Evolutionary conservation across 352 stramenopile genomes (phyloP).

Genomic region (Pythium sukuiense): DNA sequence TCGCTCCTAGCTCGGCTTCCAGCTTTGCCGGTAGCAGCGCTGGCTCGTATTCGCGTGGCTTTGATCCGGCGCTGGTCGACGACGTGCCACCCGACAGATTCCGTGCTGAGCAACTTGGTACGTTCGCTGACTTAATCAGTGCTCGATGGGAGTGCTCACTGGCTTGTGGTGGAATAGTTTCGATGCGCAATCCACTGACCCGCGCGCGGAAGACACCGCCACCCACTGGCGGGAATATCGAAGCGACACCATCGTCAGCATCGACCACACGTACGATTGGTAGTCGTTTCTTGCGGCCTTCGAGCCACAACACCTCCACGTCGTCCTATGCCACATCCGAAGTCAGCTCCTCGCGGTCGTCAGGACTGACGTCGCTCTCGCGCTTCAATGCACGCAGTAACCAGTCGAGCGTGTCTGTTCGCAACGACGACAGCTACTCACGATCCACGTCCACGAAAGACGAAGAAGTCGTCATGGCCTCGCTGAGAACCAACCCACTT

Average conservation of each 20-base stretch:
- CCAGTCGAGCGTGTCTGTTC: conserved; percentile 25
- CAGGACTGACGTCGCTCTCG: conserved; percentile 44
- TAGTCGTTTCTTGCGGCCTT: conserved; percentile 36
- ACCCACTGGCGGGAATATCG: conserved; percentile 29
- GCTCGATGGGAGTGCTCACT: background rate
- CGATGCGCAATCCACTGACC: conserved; percentile 42
- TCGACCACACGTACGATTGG: conserved; percentile 25
- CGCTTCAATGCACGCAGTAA: conserved; percentile 37
- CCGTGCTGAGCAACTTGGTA: conserved; percentile 11
- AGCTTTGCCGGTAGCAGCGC: background rate
- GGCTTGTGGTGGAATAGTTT: conserved; percentile 11
- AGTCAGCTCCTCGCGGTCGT: conserved; percentile 26
- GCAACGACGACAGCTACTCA: conserved; percentile 23
- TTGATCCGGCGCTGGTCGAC: background rate
- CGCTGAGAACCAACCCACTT: background rate
- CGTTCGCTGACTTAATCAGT: no score
- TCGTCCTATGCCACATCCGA: conserved; percentile 22
- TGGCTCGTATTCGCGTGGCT: background rate
- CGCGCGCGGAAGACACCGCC: conserved; percentile 32
- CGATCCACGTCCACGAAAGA: conserved; percentile 15
- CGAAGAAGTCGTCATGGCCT: conserved; percentile 13
- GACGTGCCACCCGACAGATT: conserved; percentile 3
- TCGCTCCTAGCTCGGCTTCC: background rate
- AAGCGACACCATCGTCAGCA: conserved; percentile 22
- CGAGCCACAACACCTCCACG: conserved; percentile 29